Percentiles rank a stretch among this genome's conserved stretches.
Evolutionary conservation across 2,329 filamentous ascomycete species (phyloP).

Genomic region (Penicillium verrucosum): DNA sequence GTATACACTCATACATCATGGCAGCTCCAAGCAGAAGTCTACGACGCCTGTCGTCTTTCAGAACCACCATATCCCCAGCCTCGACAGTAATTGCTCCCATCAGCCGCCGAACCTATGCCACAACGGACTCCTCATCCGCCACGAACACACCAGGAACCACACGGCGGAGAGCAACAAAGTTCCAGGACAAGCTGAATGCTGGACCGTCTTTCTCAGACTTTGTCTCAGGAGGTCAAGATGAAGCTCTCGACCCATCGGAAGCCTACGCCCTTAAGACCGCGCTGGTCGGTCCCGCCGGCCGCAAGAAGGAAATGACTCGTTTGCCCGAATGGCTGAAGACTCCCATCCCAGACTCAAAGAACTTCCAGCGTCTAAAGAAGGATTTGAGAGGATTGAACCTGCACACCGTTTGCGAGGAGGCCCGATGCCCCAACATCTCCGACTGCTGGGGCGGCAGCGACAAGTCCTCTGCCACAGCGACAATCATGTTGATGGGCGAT

Average conservation of each 20-base stretch:
- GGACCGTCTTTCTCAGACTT: conserved; percentile 66
- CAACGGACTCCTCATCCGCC: conserved; percentile 37
- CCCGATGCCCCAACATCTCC: conserved; percentile 92
- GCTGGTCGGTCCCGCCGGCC: conserved; percentile 58
- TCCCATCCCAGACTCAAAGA: conserved; percentile 78
- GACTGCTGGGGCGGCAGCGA: conserved; percentile 94
- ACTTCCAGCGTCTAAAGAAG: conserved; percentile 92
- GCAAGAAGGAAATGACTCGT: conserved; percentile 66
- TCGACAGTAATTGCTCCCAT: conserved; percentile 16
- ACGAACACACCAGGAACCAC: conserved; percentile 43
- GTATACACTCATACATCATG: conserved; percentile 27
- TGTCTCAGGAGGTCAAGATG: conserved; percentile 48
- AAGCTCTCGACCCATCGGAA: conserved; percentile 46
- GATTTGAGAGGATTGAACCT: conserved; percentile 85
- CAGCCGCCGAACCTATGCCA: conserved; percentile 37
- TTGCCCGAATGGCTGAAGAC: conserved; percentile 96
- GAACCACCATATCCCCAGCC: conserved; percentile 19
- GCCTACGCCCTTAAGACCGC: conserved; percentile 61
- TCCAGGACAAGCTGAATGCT: conserved; percentile 61
- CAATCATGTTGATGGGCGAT: conserved; percentile 99
- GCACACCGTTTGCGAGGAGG: conserved; percentile 97
- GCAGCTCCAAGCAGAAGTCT: conserved; percentile 33
- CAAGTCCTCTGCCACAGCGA: conserved; percentile 89
- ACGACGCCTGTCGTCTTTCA: conserved; percentile 32
- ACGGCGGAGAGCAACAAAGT: conserved; percentile 54